A percentile compares a stretch with the other conserved stretches of the same genome.
These are phyloP conservation scores for Chaetomiaceae sp. DNA, from an alignment of 2,329 filamentous ascomycete species.

Conservation along the genomic window DNA sequence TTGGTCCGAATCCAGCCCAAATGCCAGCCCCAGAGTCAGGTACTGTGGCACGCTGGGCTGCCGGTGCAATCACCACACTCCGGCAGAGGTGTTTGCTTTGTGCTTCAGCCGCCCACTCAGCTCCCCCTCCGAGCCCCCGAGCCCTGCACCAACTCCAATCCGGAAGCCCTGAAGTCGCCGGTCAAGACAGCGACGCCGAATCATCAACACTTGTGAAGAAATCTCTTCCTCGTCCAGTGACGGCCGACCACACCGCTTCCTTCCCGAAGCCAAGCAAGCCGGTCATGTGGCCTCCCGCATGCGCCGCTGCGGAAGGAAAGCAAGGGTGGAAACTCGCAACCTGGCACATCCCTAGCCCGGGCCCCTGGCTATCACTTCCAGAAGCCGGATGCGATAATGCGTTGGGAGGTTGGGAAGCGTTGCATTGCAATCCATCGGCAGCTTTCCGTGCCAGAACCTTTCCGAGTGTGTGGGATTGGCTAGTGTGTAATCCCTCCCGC, in stretches of 20 bases:
- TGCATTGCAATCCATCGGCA: slow-evolving; percentile 1
- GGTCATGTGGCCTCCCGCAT: slow-evolving; percentile 13
- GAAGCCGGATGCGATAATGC: neutral
- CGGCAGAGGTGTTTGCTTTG: neutral
- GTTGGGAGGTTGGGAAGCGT: too few relatives aligned
- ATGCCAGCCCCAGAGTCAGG: too few relatives aligned
- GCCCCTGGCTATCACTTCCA: neutral
- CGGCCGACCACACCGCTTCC: slow-evolving; percentile 10
- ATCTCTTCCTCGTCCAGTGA: slow-evolving; percentile 8
- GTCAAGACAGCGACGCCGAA: slow-evolving; percentile 4
- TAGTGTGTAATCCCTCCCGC: neutral
- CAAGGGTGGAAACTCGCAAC: neutral
- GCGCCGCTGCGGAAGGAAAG: neutral
- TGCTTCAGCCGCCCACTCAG: neutral
- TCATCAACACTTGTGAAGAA: slow-evolving; percentile 4
- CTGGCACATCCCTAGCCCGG: neutral
- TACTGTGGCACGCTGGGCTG: too few relatives aligned
- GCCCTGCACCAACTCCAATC: slow-evolving; percentile 1
- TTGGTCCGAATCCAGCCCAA: neutral
- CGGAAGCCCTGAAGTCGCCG: slow-evolving; percentile 4
- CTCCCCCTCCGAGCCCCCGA: neutral
- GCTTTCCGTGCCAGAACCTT: neutral
- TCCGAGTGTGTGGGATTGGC: neutral
- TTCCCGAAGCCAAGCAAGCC: neutral
- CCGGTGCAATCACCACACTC: neutral